phyloP scores from a whole-genome alignment of 78 protist genomes.

The Cavenderia fasciculata region DNA sequence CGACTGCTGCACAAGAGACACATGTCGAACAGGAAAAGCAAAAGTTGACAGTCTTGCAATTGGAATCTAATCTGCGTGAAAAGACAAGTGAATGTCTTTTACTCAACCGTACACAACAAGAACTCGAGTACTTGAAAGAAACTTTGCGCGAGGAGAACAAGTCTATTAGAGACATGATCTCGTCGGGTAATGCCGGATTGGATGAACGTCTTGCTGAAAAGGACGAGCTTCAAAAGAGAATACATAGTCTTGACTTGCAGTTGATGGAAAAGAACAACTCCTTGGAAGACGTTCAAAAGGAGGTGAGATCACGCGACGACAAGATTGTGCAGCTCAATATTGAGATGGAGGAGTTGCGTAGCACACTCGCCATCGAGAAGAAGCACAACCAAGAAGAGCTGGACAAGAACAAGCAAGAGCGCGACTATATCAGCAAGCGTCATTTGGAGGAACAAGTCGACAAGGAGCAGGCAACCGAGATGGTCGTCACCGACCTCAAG shows the following conservation, averaged over 20 bases:
- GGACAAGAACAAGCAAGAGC: background rate
- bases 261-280: constrained; percentile 18
- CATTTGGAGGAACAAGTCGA: constrained; percentile 10
- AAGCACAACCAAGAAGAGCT: constrained; percentile 9
- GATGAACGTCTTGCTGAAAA: constrained; percentile 18
- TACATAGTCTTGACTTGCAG: constrained; percentile 10
- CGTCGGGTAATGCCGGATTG: background rate
- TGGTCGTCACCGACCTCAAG: constrained; percentile 21
- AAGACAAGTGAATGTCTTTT: background rate
- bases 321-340: background rate
- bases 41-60: background rate
- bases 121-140: constrained; percentile 37
- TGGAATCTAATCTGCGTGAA: constrained; percentile 2
- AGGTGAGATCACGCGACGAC: background rate
- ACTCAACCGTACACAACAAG: background rate
- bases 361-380: background rate
- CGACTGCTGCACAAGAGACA: no score
- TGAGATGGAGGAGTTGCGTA: background rate
- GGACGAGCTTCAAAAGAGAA: constrained; percentile 18
- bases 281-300: constrained; percentile 33
- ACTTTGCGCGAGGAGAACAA: constrained; percentile 22
- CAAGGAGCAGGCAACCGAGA: constrained; percentile 23
- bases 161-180: constrained; percentile 32
- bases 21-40: background rate
- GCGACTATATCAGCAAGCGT: constrained; percentile 7